Evolutionary conservation across 345 rosid species (phyloP).

Genomic region (Lumnitzera littorea): DNA sequence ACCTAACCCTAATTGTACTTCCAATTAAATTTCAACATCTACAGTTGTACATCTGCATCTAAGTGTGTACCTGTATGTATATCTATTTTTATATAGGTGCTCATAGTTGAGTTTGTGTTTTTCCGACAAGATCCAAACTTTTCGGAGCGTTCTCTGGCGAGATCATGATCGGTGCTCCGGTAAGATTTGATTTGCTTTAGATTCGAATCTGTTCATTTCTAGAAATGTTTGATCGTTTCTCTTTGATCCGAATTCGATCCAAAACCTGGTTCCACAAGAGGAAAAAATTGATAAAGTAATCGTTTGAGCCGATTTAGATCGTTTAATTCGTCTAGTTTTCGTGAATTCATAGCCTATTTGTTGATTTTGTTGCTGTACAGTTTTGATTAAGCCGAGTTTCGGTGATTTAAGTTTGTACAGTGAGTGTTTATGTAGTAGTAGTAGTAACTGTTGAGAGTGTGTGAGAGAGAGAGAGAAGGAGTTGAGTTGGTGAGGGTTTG

Average conservation of each 20-base stretch:
- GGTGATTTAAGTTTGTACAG: too few species aligned
- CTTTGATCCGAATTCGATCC: constrained; percentile 15
- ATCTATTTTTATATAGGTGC: too few species aligned
- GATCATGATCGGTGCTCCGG: constrained; percentile 15
- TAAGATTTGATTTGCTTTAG: neutral
- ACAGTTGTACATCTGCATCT: neutral
- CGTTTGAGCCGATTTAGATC: neutral
- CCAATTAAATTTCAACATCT: neutral
- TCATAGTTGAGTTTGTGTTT: neutral
- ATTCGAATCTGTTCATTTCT: neutral
- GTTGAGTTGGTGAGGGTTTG: neutral
- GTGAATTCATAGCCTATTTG: neutral
- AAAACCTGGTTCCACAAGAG: constrained; percentile 22
- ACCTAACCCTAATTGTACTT: too few species aligned
- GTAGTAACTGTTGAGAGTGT: neutral
- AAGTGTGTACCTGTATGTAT: too few species aligned
- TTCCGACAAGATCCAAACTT: constrained; percentile 11
- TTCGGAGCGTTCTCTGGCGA: constrained; percentile 7
- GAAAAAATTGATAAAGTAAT: constrained; percentile 9
- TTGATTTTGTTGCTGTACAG: too few species aligned
- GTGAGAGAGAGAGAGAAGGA: neutral
- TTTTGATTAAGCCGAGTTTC: too few species aligned
- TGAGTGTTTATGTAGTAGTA: too few species aligned
- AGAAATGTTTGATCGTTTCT: constrained; percentile 19
- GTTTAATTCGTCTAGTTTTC: neutral